Evolutionary conservation across 176 grass and related monocot species (phyloP).

Genomic region (Thinopyrum elongatum): DNA sequence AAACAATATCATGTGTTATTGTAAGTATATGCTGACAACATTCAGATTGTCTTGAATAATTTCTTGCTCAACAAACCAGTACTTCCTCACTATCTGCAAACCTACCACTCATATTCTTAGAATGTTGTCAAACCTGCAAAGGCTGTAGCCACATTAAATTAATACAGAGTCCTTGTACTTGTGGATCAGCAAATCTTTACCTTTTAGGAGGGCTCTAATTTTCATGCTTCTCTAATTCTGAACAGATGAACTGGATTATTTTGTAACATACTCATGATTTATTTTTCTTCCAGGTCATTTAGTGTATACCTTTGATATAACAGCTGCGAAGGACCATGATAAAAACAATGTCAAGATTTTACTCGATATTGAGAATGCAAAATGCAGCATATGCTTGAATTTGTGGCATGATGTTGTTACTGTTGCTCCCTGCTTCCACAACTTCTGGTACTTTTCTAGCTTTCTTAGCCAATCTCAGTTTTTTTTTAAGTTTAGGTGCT

Average conservation of each 20-base stretch:
- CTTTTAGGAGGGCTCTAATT: neutral
- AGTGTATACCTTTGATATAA: constrained; percentile 76
- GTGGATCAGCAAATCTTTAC: constrained; percentile 1
- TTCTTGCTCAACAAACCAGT: neutral
- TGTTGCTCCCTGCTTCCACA: constrained; percentile 92
- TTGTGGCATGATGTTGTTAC: constrained; percentile 99
- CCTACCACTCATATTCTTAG: neutral
- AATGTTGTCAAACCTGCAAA: neutral
- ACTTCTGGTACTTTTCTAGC: constrained; percentile 77
- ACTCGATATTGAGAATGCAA: constrained; percentile 87
- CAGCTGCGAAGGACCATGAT: constrained; percentile 34
- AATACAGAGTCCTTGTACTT: neutral
- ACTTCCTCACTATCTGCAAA: neutral
- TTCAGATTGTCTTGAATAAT: neutral
- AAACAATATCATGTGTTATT: neutral
- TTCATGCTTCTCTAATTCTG: neutral
- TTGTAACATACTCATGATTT: neutral
- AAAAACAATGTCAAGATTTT: constrained; percentile 70
- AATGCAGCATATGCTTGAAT: constrained; percentile 99
- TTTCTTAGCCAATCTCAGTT: neutral
- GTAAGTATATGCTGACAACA: neutral
- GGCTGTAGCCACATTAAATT: neutral
- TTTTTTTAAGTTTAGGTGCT: constrained; percentile 25
- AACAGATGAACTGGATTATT: constrained; percentile 15
- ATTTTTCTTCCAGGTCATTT: constrained; percentile 57